phyloP scores from a whole-genome alignment of 371 early-diverging fungal genomes.

The Entomophthora muscae region DNA sequence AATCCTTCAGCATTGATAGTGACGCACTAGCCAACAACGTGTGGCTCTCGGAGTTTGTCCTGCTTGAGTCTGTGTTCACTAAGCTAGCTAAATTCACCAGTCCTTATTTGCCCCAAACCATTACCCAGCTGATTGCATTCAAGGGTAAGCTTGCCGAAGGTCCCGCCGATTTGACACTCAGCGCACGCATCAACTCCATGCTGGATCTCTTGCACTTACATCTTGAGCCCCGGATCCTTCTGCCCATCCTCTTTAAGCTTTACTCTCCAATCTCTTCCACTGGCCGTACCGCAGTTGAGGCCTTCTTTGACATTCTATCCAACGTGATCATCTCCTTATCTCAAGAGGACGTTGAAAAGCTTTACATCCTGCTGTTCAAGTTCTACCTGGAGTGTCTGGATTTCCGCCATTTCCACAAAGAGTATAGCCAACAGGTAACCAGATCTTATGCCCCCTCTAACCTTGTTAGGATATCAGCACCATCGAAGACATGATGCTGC shows the following conservation, averaged over 20 bases:
- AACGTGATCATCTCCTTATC: slow-evolving; percentile 41
- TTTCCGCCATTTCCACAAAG: slow-evolving; percentile 23
- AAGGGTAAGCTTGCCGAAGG: background rate
- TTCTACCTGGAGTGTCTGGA: slow-evolving; percentile 64
- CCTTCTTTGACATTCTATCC: slow-evolving; percentile 40
- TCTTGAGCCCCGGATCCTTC: slow-evolving; percentile 47
- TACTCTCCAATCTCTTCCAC: slow-evolving; percentile 31
- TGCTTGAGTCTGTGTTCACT: slow-evolving; percentile 47
- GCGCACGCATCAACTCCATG: slow-evolving; percentile 28
- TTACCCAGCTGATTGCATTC: slow-evolving; percentile 12
- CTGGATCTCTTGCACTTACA: slow-evolving; percentile 29
- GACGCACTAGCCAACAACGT: slow-evolving; percentile 15
- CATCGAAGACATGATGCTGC: slow-evolving; percentile 46
- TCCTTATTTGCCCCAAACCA: slow-evolving; percentile 47
- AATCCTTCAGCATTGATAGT: slow-evolving; percentile 4
- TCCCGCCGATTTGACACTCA: background rate
- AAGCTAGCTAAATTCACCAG: slow-evolving; percentile 68
- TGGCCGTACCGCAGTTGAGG: slow-evolving; percentile 27
- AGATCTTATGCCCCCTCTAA: background rate
- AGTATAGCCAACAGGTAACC: background rate
- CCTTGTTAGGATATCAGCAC: slow-evolving; percentile 22
- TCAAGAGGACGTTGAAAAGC: slow-evolving; percentile 38
- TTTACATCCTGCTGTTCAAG: slow-evolving; percentile 66
- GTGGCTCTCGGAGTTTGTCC: slow-evolving; percentile 42
- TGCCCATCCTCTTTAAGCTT: slow-evolving; percentile 44